Evolutionary conservation across 1,284 basidiomycete species (phyloP), one percentile per base, ranked within the genome.

Genomic region (Neonothopanus nambi): DNA sequence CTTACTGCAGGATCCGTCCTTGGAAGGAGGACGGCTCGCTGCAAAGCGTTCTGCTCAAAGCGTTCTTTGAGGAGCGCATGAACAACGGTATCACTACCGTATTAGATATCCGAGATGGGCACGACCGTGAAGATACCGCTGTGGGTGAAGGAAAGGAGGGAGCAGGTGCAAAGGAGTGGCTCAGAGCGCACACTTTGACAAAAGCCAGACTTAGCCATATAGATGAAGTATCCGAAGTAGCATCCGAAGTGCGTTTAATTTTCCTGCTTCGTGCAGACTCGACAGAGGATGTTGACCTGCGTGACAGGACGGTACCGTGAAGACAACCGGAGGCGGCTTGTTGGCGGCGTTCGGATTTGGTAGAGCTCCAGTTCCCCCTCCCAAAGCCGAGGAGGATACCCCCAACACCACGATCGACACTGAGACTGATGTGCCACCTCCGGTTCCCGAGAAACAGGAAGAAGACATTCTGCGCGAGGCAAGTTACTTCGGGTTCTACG

Each of bases 21-120:
- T 67, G 64, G 63, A 64, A 62, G 39, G 59, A 64, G 46, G 65
- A 67, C 56, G 61, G 57, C 21, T 61, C 61, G 6, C 57, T 67
- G 28, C 65, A 67, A 51, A 61, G 51, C 36, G 58, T 62, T 21
- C 62, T 67, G 17, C 59, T 67, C 41, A 61, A 64, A 45, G 49
- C 59, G 21, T 63, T 58, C 52, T 61, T 67, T 24, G 61, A 58
- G 40, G 57, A 62, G 15, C 63, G 64, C 5, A 54, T 61, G 40
- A 48, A 53, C 7, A 53, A 57, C 8, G 62, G 62, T 11, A 51
- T 48, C 43, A 55, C 63, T 33, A 64, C 64, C 11, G 55, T 54
- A 30, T 57, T 67, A 38, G 65, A 65, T 23, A 60, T 67, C 7
- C 59, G 65, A 42, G 65, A 66, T 40, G 63, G 61, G 5, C 28